Conservation (phyloP, 371 early-diverging fungal species). For the Mucor saturninus region DNA sequence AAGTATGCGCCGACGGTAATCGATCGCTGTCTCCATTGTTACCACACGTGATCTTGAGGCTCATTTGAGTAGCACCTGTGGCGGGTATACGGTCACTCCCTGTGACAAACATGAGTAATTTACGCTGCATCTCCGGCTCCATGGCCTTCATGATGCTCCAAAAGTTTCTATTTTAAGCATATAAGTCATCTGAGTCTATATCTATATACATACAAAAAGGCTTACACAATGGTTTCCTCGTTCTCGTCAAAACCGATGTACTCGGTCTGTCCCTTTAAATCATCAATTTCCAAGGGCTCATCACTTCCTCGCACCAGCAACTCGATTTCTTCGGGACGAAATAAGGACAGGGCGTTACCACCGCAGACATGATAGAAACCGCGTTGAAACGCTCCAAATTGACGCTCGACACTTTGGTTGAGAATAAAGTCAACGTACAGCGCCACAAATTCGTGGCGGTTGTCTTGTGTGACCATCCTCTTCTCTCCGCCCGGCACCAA, state of each 20-base stretch:
- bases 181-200: too few relatives aligned
- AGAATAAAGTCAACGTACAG: constrained; percentile 83
- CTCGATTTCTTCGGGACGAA: constrained; percentile 96
- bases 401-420: constrained; percentile 73
- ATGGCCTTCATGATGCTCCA: constrained; percentile 88
- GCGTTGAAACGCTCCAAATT: constrained; percentile 88
- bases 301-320: constrained; percentile 93
- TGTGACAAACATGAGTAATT: constrained; percentile 93
- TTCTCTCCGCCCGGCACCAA: constrained; percentile 75
- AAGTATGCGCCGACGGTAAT: constrained; percentile 95
- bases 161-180: constrained; percentile 58
- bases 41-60: constrained; percentile 79
- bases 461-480: constrained; percentile 77
- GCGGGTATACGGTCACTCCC: constrained; percentile 97
- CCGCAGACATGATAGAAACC: constrained; percentile 95
- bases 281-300: constrained; percentile 80
- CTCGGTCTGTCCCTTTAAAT: constrained; percentile 78
- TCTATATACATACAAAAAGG: neutral
- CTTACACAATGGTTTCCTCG: constrained; percentile 63
- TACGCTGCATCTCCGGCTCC: constrained; percentile 72
- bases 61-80: constrained; percentile 80
- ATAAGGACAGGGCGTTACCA: constrained; percentile 86
- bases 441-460: constrained; percentile 81
- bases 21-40: constrained; percentile 68
- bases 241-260: constrained; percentile 72